Conservation (phyloP, 306 rosid genomes). For the Alnus rubra region DNA sequence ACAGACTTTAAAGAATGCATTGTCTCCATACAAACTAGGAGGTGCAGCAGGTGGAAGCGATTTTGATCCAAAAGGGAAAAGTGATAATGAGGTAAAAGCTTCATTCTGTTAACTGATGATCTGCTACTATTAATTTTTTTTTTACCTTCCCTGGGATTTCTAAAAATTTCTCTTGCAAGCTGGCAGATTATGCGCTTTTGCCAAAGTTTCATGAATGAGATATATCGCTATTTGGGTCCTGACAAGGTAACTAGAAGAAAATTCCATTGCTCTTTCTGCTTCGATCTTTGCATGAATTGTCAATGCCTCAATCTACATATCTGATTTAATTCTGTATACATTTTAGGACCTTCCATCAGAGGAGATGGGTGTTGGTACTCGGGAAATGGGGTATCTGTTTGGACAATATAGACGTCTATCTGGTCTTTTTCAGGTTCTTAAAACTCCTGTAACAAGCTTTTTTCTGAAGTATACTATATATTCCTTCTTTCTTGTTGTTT, state of each 20-base stretch:
- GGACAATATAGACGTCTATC: slow-evolving; percentile 97
- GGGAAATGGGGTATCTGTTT: slow-evolving; percentile 98
- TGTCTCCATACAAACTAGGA: slow-evolving; percentile 95
- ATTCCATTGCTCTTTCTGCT: slow-evolving; percentile 8
- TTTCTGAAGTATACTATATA: slow-evolving; percentile 8
- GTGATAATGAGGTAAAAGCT: slow-evolving; percentile 84
- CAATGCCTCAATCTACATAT: slow-evolving; percentile 23
- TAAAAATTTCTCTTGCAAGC: slow-evolving; percentile 44
- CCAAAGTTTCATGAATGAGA: slow-evolving; percentile 97
- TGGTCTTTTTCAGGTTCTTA: slow-evolving; percentile 88
- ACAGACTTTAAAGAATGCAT: slow-evolving; percentile 93
- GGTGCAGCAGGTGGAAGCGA: slow-evolving; percentile 99
- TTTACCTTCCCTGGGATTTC: slow-evolving; percentile 19
- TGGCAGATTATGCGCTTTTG: slow-evolving; percentile 95
- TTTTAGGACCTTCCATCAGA: slow-evolving; percentile 94
- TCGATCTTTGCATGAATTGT: slow-evolving; percentile 8
- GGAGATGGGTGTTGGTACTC: slow-evolving; percentile 99
- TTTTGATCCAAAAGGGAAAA: slow-evolving; percentile 96
- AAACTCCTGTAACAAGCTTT: slow-evolving; percentile 19
- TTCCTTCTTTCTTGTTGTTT: not conserved
- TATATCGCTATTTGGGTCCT: slow-evolving; percentile 91
- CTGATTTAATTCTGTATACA: slow-evolving; percentile 36
- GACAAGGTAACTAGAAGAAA: slow-evolving; percentile 76
- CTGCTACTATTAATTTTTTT: not conserved
- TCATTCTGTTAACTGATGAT: slow-evolving; percentile 13